Evolutionary conservation across 2,329 filamentous ascomycete species (phyloP), one percentile per base, ranked within the genome.

Genomic region (Paecilomyces dactylethromorphus): DNA sequence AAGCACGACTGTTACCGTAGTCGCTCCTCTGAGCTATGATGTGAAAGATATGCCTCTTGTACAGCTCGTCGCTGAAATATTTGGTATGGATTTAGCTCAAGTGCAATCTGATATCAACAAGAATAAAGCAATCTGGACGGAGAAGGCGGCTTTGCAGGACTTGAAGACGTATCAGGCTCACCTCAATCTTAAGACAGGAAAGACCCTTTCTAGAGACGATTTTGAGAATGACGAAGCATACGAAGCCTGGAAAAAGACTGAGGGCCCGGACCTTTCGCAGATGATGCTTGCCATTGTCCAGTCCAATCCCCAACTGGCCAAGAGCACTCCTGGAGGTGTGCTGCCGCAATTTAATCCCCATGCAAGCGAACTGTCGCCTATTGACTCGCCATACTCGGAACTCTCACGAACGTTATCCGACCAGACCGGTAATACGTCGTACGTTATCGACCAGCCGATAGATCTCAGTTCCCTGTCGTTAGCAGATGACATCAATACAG

Each of bases 31-130:
- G 59, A 94, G 87, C 69, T 91, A 96, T 74, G 91, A 97, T 74
- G 88, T 97, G 70, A 96, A 94, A 75, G 94, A 99, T 71, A 99
- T 99, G 94, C 88, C 88, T 39, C 84, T 97, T 76, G 94, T 96
- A 29, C 88, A 94, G 71, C 84, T 88, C 35, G 92, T 99, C 26
- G 90, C 89, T 55, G 87, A 84, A 66, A 90, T 97, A 63, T 99
- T 97, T 75, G 89, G 89, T 52, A 82, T 93, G 60, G 86, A 87
- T 51, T 86, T 89, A 64, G 86, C 87, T 1, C 87, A 94, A 65
- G 88, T 92, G 5, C 94, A 99, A 76, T 84, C 84, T 51, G 92
- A 97, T 68, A 90, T 99, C 69, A 89, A 96, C 73, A 84, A 86
- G 54, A 85, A 96, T 74, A 89, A 88, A 65, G 81, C 85, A 4